phyloP scores from a whole-genome alignment of 1,139 yeast genomes.

The Wickerhamomyces sp. region DNA sequence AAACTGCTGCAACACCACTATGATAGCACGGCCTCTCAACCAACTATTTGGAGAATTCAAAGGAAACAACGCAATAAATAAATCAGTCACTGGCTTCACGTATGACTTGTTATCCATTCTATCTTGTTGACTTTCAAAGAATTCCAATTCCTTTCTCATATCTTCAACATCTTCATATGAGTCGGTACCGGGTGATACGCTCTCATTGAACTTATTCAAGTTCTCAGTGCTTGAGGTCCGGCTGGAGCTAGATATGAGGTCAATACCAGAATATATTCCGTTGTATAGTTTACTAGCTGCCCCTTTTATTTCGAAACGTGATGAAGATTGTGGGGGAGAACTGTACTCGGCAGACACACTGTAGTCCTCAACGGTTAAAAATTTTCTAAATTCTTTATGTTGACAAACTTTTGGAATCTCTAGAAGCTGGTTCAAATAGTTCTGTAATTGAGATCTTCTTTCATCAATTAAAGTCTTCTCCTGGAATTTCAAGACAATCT shows the following conservation, averaged over 20 bases:
- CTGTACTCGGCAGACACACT: slow-evolving; percentile 3
- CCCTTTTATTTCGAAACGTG: slow-evolving; percentile 25
- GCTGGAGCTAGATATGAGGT: slow-evolving; percentile 10
- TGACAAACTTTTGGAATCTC: slow-evolving; percentile 67
- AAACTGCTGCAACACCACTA: slow-evolving; percentile 77
- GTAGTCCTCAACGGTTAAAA: slow-evolving; percentile 65
- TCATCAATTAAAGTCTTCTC: slow-evolving; percentile 60
- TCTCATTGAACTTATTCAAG: not conserved
- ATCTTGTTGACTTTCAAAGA: slow-evolving; percentile 15
- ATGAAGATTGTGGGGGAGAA: slow-evolving; percentile 2
- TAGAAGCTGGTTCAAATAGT: slow-evolving; percentile 55
- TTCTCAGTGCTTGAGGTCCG: slow-evolving; percentile 16
- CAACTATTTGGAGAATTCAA: slow-evolving; percentile 64
- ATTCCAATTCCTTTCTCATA: slow-evolving; percentile 25
- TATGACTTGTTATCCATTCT: slow-evolving; percentile 38
- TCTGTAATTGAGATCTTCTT: slow-evolving; percentile 57
- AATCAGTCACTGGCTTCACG: slow-evolving; percentile 79
- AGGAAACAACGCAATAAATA: slow-evolving; percentile 67
- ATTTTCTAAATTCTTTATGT: slow-evolving; percentile 66
- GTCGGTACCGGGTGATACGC: not conserved
- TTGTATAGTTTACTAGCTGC: slow-evolving; percentile 43
- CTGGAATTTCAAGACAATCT: slow-evolving; percentile 59
- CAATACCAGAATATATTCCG: slow-evolving; percentile 31
- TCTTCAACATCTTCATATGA: slow-evolving; percentile 27
- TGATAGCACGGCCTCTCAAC: slow-evolving; percentile 81